Conservation (phyloP, 2,329 filamentous ascomycete genomes). For the Talaromyces verruculosus region DNA sequence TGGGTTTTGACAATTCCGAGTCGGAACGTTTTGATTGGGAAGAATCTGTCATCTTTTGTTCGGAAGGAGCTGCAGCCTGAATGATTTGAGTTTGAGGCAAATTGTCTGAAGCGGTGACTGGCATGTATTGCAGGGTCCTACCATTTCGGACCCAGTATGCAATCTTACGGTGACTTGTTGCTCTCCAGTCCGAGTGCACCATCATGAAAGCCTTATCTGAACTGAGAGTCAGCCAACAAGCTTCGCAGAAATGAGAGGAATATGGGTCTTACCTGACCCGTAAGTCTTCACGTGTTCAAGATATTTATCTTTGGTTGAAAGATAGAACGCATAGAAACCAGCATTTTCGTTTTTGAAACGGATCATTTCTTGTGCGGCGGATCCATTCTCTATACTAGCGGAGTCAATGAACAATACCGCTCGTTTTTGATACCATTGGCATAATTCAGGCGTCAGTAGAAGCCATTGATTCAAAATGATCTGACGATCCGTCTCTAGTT, state of each 20-base stretch:
- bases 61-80: neutral
- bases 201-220: conserved; percentile 9
- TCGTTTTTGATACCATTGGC: conserved; percentile 11
- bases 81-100: neutral
- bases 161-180: conserved; percentile 2
- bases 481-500: neutral
- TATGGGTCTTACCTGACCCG: conserved; percentile 8
- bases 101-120: neutral
- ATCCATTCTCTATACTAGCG: neutral
- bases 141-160: conserved; percentile 6
- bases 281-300: neutral
- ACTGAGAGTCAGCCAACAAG: neutral
- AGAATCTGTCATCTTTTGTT: neutral
- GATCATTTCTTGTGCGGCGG: neutral
- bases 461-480: neutral
- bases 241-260: neutral
- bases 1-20: neutral
- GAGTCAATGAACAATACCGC: conserved; percentile 5
- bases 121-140: neutral
- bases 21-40: neutral
- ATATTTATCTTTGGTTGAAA: neutral
- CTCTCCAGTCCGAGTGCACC: neutral
- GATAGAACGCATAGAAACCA: conserved; percentile 11
- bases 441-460: neutral
- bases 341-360: conserved; percentile 12